Evolutionary conservation across 2,329 filamentous ascomycete genomes (phyloP), one percentile per base, ranked within the genome.

Genomic region (Metarhizium rileyi): DNA sequence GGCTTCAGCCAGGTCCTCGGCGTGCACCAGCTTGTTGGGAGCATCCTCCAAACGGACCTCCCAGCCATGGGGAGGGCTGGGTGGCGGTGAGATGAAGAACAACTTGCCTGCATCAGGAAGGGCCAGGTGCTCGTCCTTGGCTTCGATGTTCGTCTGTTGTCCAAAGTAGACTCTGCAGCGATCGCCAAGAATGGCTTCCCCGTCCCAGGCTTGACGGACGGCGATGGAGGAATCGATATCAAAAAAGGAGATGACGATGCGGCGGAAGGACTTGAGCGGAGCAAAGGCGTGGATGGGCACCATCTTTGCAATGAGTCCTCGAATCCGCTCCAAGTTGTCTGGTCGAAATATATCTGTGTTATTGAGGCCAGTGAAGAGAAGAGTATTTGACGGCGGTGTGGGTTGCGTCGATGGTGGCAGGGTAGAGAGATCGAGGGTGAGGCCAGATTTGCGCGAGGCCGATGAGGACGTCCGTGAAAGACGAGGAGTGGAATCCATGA

Each of bases 331-430:
- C 52, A 91, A 76, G 67, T 88, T 89, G 54, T 84, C 77, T 18
- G 85, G 74, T 51, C 79, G 74, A 75, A 91, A 93, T 70, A 89
- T 82, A 60, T 85, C 81, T 52, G 75, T 70, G 56, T 87, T 80
- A 61, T 83, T 72, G 52, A 93, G 80, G 70, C 89, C 89, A 60
- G 87, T 93, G 63, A 93, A 84, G 61, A 93, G 80, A 50, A 93
- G 81, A 0, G 87, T 93, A 72, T 93, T 93, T 57, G 84, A 86
- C 5, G 86, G 84, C 49, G 83, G 80, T 25, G 86, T 82, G n/a
- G 87, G 86, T 62, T 81, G 77, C 40, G 74, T 73, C 49, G 87
- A 74, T 33, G 84, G 78, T 46, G 87, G 86, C 40, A 91, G 70
- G 61, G 75, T 78, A 54, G 84, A 85, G 43, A 91, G 78, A 63